phyloP scores from a whole-genome alignment of 768 basidiomycete species.

The Trichaptum fuscoviolaceum region DNA sequence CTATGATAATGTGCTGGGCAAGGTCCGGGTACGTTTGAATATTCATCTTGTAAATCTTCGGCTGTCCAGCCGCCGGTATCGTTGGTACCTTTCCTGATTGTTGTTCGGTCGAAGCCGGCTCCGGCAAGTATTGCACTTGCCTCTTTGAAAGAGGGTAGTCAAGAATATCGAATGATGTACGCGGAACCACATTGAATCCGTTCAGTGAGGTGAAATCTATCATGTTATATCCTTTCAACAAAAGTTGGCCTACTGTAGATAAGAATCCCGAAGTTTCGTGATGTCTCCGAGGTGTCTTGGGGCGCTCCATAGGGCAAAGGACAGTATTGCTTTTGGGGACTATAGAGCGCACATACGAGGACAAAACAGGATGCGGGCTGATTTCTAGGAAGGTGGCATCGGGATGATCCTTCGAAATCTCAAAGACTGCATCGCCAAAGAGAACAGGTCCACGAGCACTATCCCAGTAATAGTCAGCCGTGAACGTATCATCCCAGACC shows the following conservation, averaged over 20 bases:
- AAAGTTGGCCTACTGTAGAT: constrained; percentile 24
- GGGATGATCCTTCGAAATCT: constrained; percentile 18
- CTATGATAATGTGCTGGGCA: constrained; percentile 39
- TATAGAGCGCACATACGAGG: constrained; percentile 26
- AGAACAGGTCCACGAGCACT: constrained; percentile 32
- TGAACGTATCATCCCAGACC: constrained; percentile 19
- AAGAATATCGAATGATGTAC: constrained; percentile 12
- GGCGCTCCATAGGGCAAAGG: constrained; percentile 24
- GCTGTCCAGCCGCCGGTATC: constrained; percentile 32
- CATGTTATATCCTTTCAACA: constrained; percentile 23
- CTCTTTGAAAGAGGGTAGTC: constrained; percentile 30
- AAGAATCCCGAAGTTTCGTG: constrained; percentile 25
- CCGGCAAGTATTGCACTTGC: constrained; percentile 18
- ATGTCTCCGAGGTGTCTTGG: constrained; percentile 16
- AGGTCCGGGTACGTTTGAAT: constrained; percentile 32
- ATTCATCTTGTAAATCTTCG: constrained; percentile 29
- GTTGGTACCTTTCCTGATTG: constrained; percentile 19
- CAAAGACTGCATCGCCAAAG: constrained; percentile 29
- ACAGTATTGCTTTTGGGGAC: constrained; percentile 17
- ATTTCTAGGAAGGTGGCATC: constrained; percentile 32
- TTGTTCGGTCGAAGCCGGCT: constrained; percentile 5
- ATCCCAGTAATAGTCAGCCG: constrained; percentile 37
- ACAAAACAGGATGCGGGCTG: constrained; percentile 34
- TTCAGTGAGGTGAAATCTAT: constrained; percentile 30
- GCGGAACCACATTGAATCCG: constrained; percentile 13